Evolutionary conservation across 2,329 filamentous ascomycete genomes (phyloP).

Genomic region (Calcarisporium arbuscula): DNA sequence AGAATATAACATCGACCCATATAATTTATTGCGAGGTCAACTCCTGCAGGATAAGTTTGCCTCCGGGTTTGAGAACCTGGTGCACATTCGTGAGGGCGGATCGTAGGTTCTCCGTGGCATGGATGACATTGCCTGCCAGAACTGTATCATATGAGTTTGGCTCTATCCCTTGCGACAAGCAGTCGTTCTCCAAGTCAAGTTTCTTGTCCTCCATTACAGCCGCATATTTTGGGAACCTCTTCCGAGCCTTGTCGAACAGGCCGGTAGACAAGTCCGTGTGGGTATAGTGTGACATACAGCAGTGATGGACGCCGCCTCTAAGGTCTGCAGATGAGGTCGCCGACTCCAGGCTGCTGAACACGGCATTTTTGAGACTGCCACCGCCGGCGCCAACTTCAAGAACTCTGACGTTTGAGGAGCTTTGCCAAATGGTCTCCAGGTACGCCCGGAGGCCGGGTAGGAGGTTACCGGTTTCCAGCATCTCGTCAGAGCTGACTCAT

Average conservation of each 20-base stretch:
- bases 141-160: slow-evolving; percentile 12
- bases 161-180: slow-evolving; percentile 8
- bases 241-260: slow-evolving; percentile 26
- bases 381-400: slow-evolving; percentile 5
- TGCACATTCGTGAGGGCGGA: not conserved
- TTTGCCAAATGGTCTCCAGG: slow-evolving; percentile 3
- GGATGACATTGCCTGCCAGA: slow-evolving; percentile 19
- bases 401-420: slow-evolving; percentile 1
- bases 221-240: slow-evolving; percentile 19
- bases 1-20: slow-evolving; percentile 8
- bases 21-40: slow-evolving; percentile 3
- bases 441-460: slow-evolving; percentile 1
- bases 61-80: slow-evolving; percentile 1
- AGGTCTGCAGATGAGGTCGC: slow-evolving; percentile 6
- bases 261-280: slow-evolving; percentile 29
- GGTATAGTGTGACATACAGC: slow-evolving; percentile 17
- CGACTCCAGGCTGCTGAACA: slow-evolving; percentile 1
- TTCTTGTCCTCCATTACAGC: slow-evolving; percentile 18
- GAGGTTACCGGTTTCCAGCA: slow-evolving; percentile 1
- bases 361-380: slow-evolving; percentile 3
- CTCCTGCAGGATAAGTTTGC: slow-evolving; percentile 3
- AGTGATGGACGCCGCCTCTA: slow-evolving; percentile 1
- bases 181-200: slow-evolving; percentile 14
- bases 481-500: slow-evolving; percentile 2
- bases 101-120: slow-evolving; percentile 7